Conservation (phyloP, 345 rosid species). For the Melaleuca quinquenervia region DNA sequence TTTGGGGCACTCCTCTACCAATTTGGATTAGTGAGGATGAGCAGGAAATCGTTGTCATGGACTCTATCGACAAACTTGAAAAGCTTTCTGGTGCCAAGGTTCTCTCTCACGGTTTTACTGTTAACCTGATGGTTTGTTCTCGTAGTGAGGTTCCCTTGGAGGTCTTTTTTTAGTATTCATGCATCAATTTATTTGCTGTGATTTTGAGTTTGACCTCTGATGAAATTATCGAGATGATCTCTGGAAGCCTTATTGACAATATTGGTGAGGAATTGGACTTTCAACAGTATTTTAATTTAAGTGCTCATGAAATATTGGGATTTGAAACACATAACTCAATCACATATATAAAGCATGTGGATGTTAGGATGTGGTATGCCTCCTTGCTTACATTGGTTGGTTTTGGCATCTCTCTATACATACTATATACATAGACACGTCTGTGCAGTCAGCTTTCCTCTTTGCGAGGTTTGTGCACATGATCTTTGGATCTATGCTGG, state of each 20-base stretch:
- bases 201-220: not conserved
- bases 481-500: not conserved
- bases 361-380: not conserved
- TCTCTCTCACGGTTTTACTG: not conserved
- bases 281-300: not conserved
- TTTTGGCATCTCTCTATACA: not conserved
- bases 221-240: not conserved
- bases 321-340: not conserved
- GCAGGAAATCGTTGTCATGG: slow-evolving; percentile 65
- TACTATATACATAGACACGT: not conserved
- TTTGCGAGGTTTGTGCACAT: not conserved
- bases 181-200: not conserved
- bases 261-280: not conserved
- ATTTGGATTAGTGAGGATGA: slow-evolving; percentile 89
- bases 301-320: not conserved
- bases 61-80: slow-evolving; percentile 81
- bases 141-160: not conserved
- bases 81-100: slow-evolving; percentile 90
- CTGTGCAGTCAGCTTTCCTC: not conserved
- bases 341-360: not conserved
- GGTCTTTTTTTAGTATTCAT: not conserved
- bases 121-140: not conserved
- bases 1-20: slow-evolving; percentile 99
- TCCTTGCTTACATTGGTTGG: not conserved
- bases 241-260: not conserved